Base-by-base conservation (phyloP, 208 protist species). In the Trichomonas gallinae region DNA sequence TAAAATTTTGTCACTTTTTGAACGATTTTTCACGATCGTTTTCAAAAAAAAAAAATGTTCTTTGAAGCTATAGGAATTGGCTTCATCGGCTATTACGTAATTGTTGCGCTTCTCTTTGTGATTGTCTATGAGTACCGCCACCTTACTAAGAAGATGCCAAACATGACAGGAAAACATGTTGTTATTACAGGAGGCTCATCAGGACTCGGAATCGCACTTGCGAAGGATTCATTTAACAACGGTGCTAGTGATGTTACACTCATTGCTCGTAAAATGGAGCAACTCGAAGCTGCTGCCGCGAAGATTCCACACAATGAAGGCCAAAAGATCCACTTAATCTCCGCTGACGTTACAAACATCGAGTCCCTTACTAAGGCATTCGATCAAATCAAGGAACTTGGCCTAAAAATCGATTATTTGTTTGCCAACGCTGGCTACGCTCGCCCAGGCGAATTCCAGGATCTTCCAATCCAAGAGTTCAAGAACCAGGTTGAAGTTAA, bases 181-280 rank as follows among this genome's bases (percentile, higher is more conserved):
- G 87, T 93, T 51, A 93, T 93, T 26, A 93, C 87, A n/a, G 87
- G 87, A 23, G 87, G 87, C 3, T 93, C 87, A 10, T 93, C 87
- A 11, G 87, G 87, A 10, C 17, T 93, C 34, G 87, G 87, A 15
- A 17, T 93, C 38, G 40, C 87, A 15, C n/a, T 93, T 38, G 87
- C 87, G 0, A 42, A 93, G 46, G 87, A 93, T 36, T 34, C 40
- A 23, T 51, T 93, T 15, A 51, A 93, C 26, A 48, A 44, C 1
- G 87, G 87, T 38, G 87, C 87, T 34, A 0, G 0, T 10, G 13
- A 93, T 23, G 87, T 93, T 4, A 44, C 45, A 38, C n/a, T 93
- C 8, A 93, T 93, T 38, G 87, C 87, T 36, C 40, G 87, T 15
- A 51, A 51, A 9, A 4, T 34, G 26, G 40, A 58, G 17, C 15